Evolutionary conservation across 306 rosid species (phyloP).

Genomic region (Geum urbanum): DNA sequence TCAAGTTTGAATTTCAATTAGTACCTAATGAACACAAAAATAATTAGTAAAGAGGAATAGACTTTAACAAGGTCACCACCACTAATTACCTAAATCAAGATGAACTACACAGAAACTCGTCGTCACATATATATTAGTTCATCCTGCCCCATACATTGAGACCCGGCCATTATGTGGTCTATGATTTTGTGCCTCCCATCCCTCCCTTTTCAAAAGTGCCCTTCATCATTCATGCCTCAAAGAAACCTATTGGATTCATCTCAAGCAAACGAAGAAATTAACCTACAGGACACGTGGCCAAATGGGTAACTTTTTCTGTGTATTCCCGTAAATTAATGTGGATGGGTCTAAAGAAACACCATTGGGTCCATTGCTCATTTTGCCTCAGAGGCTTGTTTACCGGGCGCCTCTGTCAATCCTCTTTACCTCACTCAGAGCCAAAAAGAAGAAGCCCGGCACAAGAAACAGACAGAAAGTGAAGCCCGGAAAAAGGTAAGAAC

Average conservation of each 20-base stretch:
- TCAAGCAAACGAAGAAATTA: too few relatives aligned
- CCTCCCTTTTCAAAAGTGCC: slow-evolving; percentile 23
- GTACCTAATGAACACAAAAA: slow-evolving; percentile 6
- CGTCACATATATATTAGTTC: too few relatives aligned
- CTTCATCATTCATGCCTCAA: background rate
- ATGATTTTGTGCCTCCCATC: slow-evolving; percentile 23
- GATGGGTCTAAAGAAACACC: slow-evolving; percentile 20
- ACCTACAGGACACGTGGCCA: background rate
- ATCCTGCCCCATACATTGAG: background rate
- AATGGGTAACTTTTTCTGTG: background rate
- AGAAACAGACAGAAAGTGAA: slow-evolving; percentile 22
- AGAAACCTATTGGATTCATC: too few relatives aligned
- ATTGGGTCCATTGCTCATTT: slow-evolving; percentile 21
- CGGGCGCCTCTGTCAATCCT: slow-evolving; percentile 27
- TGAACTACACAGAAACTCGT: background rate
- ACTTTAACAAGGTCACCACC: slow-evolving; percentile 6
- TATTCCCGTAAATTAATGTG: background rate
- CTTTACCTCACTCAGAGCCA: background rate
- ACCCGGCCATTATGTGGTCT: slow-evolving; percentile 14
- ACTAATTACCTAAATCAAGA: background rate
- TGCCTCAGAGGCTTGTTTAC: slow-evolving; percentile 39
- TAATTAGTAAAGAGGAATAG: background rate
- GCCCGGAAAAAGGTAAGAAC: background rate
- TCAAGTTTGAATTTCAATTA: background rate
- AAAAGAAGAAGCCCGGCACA: background rate